A percentile compares a stretch with the other conserved stretches of the same genome.
These are phyloP conservation scores for Fragaria nilgerrensis DNA, from an alignment of 306 rosid genomes.

Conservation along the genomic window DNA sequence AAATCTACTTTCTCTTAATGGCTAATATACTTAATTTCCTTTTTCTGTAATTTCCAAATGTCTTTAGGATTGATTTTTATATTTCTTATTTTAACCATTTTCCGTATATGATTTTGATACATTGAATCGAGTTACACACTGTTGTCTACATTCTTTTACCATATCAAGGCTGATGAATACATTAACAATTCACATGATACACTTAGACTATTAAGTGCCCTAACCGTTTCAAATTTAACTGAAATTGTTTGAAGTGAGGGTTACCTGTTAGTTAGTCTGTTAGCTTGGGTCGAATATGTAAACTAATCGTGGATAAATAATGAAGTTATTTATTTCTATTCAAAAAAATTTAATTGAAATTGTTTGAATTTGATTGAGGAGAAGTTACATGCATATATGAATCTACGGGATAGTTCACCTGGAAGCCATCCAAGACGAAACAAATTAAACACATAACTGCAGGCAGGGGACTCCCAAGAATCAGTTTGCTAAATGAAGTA, in stretches of 20 bases:
- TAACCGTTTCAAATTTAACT: background rate
- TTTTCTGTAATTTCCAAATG: background rate
- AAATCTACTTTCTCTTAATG: background rate
- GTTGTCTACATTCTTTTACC: background rate
- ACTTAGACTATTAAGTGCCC: background rate
- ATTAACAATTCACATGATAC: background rate
- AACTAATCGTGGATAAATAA: too few species aligned
- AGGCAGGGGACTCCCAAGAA: background rate
- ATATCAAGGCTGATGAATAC: background rate
- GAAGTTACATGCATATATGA: background rate
- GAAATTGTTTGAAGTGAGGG: background rate
- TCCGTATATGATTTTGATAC: background rate
- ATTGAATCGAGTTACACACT: background rate
- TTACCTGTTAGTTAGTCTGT: too few species aligned
- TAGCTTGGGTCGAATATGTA: too few species aligned
- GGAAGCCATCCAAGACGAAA: background rate
- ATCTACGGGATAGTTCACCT: background rate
- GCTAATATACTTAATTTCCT: background rate
- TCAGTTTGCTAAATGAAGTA: background rate
- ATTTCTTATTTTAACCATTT: background rate
- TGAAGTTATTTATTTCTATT: too few species aligned
- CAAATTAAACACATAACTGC: background rate
- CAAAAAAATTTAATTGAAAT: too few species aligned
- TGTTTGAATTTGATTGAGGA: too few species aligned
- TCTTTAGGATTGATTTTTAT: background rate